phyloP scores from a whole-genome alignment of 2,329 filamentous ascomycete species.

The Cladosporium sp. region DNA sequence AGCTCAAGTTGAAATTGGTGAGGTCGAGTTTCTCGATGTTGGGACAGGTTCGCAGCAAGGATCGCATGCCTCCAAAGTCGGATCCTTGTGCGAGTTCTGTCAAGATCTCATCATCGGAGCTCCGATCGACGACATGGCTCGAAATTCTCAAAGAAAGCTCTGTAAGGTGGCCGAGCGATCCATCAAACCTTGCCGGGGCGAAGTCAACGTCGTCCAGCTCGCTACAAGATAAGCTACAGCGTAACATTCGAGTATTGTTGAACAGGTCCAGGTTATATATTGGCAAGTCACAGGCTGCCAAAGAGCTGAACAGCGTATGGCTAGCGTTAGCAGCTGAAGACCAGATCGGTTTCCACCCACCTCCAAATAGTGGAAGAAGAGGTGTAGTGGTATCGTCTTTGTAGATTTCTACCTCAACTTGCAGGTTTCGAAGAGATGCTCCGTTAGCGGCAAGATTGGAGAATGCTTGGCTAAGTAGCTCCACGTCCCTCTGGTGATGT shows the following conservation, averaged over 20 bases:
- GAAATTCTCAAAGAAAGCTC: slow-evolving; percentile 7
- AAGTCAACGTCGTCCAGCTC: neutral
- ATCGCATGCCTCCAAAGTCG: neutral
- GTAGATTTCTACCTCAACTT: slow-evolving; percentile 2
- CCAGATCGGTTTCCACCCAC: neutral
- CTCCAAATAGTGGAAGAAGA: slow-evolving; percentile 7
- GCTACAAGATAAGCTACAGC: neutral
- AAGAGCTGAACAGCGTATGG: slow-evolving; percentile 2
- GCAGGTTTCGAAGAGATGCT: neutral
- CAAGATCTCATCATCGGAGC: neutral
- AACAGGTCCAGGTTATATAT: slow-evolving; percentile 6
- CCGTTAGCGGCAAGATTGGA: slow-evolving; percentile 3
- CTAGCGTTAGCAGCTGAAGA: neutral
- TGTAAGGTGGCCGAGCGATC: neutral
- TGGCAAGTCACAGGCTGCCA: neutral
- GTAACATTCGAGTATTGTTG: slow-evolving; percentile 2
- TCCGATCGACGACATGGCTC: neutral
- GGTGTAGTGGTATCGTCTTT: slow-evolving; percentile 1
- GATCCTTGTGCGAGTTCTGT: neutral
- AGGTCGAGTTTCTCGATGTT: neutral
- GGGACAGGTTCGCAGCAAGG: neutral
- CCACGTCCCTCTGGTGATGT: neutral
- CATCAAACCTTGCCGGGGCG: neutral
- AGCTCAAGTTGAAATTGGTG: neutral
- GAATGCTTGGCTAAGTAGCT: neutral